Conservation (phyloP, 441 rosid species). For the Populus trichocarpa region DNA sequence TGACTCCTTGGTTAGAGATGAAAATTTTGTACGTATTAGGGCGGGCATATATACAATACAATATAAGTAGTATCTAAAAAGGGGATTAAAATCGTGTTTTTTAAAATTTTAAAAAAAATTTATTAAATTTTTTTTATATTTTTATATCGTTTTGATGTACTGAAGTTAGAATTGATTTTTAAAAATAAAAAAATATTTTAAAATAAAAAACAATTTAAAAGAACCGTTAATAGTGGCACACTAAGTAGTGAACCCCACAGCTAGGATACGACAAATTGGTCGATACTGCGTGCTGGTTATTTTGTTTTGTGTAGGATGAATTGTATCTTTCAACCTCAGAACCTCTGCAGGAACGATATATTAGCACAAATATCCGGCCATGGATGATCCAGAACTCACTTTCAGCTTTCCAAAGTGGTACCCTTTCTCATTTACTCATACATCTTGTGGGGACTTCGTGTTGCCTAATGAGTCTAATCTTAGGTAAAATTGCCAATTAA, state of each 20-base stretch:
- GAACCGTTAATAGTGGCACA: too few relatives aligned
- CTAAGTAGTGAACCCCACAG: not conserved
- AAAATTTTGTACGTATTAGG: slow-evolving; percentile 21
- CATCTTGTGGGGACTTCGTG: slow-evolving; percentile 23
- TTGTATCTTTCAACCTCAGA: slow-evolving; percentile 20
- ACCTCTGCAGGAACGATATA: not conserved
- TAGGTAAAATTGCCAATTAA: not conserved
- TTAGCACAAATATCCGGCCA: not conserved
- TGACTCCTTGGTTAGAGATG: not conserved
- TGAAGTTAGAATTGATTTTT: too few relatives aligned
- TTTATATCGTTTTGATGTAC: fast-evolving
- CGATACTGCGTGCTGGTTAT: not conserved
- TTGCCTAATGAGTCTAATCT: slow-evolving; percentile 1
- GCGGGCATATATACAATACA: not conserved
- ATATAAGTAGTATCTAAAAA: too few relatives aligned
- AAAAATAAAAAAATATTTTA: too few relatives aligned
- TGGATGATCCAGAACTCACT: slow-evolving; percentile 20
- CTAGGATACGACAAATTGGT: not conserved
- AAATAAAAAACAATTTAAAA: too few relatives aligned
- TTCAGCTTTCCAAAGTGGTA: slow-evolving; percentile 31
- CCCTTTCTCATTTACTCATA: slow-evolving; percentile 11
- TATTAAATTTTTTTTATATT: too few relatives aligned
- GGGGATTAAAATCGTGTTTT: too few relatives aligned
- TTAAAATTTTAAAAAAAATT: too few relatives aligned
- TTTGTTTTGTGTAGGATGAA: not conserved